Base-by-base conservation (phyloP, 176 grass and related monocot species). In the Carex littledalei region DNA sequence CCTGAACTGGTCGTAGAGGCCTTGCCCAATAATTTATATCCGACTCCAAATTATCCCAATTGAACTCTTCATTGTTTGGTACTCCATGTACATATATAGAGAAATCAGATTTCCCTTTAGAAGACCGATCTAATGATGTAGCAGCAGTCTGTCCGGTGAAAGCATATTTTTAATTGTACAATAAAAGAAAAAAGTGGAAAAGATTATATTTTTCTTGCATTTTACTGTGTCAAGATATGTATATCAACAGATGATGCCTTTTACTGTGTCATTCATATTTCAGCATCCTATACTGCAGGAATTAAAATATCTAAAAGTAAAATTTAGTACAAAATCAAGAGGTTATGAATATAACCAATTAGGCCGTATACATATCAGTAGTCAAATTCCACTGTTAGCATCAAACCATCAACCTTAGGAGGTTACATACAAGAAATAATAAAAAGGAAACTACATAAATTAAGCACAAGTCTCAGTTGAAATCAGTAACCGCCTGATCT, bases 11-110 rank as follows among this genome's bases (percentile, higher is more conserved):
- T 54, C 90, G 93, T 84, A 99, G 67, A 45, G 87, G 85, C 84
- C 96, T 91, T 67, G 90, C 86, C 96, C 96, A 99, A 82, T 95
- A 89, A 68, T 85, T 81, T 80, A 99, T 87, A 99, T 99, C 93
- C 49, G 91, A 85, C 82, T 99, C 96, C 90, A 95, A 85, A 52
- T 56, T 89, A 47, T 94, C 84, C 91, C 96, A 95, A 87, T 85
- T 91, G 22, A 67, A 78, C 43, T 89, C 87, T 87, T 87, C 87
- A 69, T 90, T 52, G 20, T 54, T 67, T 26, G 81, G 18, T 83
- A 50, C 81, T 67, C 81, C 81, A 34, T 50, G 82, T 45, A 58
- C 47, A 31, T 81, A 39, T 74, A 55, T 85, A 64, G 71, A 65
- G 53, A 85, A 79, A 56, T 87, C 79, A 64, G 81, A 67, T 14